Percentiles rank a stretch among this genome's conserved stretches.
phyloP scores from a whole-genome alignment of 352 stramenopile species.

The Phytophthora aleatoria region DNA sequence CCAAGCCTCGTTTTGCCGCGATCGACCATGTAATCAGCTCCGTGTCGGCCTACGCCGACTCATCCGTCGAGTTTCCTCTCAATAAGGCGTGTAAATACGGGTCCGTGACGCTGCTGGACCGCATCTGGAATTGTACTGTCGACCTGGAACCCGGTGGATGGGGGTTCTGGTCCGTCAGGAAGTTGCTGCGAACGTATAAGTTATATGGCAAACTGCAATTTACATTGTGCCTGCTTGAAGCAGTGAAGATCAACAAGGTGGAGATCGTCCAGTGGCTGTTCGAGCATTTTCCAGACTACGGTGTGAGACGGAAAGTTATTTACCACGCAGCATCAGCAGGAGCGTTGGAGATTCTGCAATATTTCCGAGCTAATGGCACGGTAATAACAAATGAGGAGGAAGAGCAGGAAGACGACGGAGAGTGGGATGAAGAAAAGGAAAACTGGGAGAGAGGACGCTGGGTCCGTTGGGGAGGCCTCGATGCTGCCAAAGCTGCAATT shows the following conservation, averaged over 20 bases:
- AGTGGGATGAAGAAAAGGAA: constrained; percentile 7
- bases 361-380: constrained; percentile 7
- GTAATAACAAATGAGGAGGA: background rate
- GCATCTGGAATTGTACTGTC: background rate
- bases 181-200: constrained; percentile 3
- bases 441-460: constrained; percentile 6
- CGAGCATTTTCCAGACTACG: constrained; percentile 12
- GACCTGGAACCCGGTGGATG: constrained; percentile 3
- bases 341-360: constrained; percentile 13
- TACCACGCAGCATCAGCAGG: constrained; percentile 10
- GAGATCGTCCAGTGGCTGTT: constrained; percentile 21
- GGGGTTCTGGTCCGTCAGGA: constrained; percentile 14
- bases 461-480: constrained; percentile 1
- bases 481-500: constrained; percentile 1
- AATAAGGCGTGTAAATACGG: background rate
- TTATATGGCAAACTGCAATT: constrained; percentile 17
- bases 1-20: background rate
- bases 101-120: background rate
- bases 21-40: background rate
- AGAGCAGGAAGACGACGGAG: background rate
- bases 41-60: background rate
- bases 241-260: constrained; percentile 8
- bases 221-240: constrained; percentile 9
- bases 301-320: constrained; percentile 11
- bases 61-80: background rate